Base-by-base conservation (phyloP, 305 asterid genomes). In the Rubia balearica region DNA sequence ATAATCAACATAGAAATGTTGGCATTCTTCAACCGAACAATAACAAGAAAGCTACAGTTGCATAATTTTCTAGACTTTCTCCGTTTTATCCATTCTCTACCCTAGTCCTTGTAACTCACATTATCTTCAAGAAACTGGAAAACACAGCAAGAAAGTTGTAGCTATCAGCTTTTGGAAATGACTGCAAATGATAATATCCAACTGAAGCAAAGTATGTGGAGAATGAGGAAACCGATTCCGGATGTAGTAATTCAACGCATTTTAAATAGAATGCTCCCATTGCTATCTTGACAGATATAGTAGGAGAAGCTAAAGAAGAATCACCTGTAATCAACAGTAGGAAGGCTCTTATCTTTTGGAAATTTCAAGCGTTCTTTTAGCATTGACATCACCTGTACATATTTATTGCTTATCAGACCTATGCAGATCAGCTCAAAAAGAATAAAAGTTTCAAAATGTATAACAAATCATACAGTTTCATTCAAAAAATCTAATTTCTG, bases 271-370 rank as follows among this genome's bases (percentile, higher is more conserved):
- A 36, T 30, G 13, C 61, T 56, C 13, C 6, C 10, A 64, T 17
- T 16, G 19, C 30, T 40, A 33, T 65, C 53, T 41, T 51, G 46
- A 46, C 56, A 30, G 24, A 21, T 45, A 30, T 24, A 33, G 40
- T 71, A 62, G 43, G 60, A 68, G 61, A 69, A 72, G 55, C 65
- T 55, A 72, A 62, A 49, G 67, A 60, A 77, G 71, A 63, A 45
- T 59, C 84, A 91, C 98, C 85, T 89, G 85, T 94, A 91, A 81
- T 88, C 95, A 81, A 89, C 96, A 60, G 85, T 83, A 6, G 98
- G 96, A 73, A 94, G 99, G 16, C 73, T 85, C 77, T 91, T 83
- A 67, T 73, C 82, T 73, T 74, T 78, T 21, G 88, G 85, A 85
- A 88, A 70, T 74, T 80, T 86, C 78, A 94, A 42, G 65, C 96